Evolutionary conservation across 176 grass and related monocot genomes (phyloP), one percentile per base, ranked within the genome.

Genomic region (Oryza glumipatula): DNA sequence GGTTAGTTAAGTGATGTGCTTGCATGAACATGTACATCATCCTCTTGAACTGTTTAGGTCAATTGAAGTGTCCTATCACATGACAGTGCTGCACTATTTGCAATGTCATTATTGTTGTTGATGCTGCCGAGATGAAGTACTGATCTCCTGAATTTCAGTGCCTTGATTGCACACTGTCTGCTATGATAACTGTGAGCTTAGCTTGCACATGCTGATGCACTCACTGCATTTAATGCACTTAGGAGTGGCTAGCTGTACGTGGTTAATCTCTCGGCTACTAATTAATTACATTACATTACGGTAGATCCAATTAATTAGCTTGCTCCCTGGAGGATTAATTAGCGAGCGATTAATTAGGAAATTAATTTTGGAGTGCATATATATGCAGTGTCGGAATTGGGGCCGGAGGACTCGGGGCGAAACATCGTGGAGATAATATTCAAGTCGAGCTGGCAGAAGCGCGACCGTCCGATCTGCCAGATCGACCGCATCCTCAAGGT

Each of bases 391-490:
- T 99, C 93, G 0, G 96, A 96, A 85, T 74, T 99, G 3, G 96
- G 91, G 4, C 91, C 88, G 7, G 96, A 99, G 85, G 96, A 99
- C 77, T 99, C 96, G 0, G 93, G 96, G 3, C 88, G 93, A 24
- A 96, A 89, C 89, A 99, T 99, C 56, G 96, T 99, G 79, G 96
- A 99, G 86, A 99, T 99, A 69, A 99, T 99, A 86, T 96, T 99
- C 78, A 99, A 99, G 78, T 99, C 96, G 2, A 99, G 96, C 89
- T 99, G 96, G 96, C 96, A 90, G 78, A 93, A 96, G 84, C 89
- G 65, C 0, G 91, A 81, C 74, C 74, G 80, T n/a, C 83, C 94
- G 35, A 89, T 94, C 43, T 94, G 87, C 81, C 86, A 89, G 26
- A 79, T 99, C 70, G 94, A 94, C 17, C 91, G 91, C 78, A 99